Evolutionary conservation across 2,329 filamentous ascomycete genomes (phyloP).

Genomic region (Fusarium sterilihyphosum): DNA sequence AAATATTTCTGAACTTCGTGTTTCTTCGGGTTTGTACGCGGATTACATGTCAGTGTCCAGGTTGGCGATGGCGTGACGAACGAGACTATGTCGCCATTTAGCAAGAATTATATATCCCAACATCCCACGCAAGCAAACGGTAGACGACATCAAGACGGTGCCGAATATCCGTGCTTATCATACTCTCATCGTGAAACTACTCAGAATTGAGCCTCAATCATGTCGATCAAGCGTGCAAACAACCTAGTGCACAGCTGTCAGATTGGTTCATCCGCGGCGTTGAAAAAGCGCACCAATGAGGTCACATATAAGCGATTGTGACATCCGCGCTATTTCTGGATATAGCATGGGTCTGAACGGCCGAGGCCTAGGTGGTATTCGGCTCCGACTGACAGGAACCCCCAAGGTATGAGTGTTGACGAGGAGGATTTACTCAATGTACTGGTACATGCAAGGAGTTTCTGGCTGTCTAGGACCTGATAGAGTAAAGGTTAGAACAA

Average conservation of each 20-base stretch:
- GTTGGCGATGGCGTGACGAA: neutral
- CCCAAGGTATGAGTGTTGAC: neutral
- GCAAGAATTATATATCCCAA: neutral
- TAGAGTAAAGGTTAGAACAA: neutral
- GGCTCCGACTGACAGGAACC: neutral
- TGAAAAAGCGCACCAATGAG: neutral
- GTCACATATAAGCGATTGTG: neutral
- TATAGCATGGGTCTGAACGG: neutral
- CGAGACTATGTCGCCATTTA: neutral
- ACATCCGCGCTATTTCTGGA: neutral
- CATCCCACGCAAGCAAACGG: neutral
- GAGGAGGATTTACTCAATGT: neutral
- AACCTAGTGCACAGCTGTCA: neutral
- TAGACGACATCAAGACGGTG: neutral
- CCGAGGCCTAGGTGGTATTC: neutral
- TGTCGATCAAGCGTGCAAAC: neutral
- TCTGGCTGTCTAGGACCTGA: neutral
- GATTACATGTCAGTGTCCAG: neutral
- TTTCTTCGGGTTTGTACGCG: too few relatives aligned
- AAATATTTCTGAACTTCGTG: too few relatives aligned
- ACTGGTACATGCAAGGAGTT: neutral
- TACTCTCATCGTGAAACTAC: neutral
- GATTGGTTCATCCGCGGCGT: neutral
- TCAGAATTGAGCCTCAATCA: neutral
- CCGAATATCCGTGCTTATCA: conserved; percentile 1